phyloP scores from a whole-genome alignment of 225 moss, liverwort and hornwort genomes.

The Pseudisothecium myosuroides region DNA sequence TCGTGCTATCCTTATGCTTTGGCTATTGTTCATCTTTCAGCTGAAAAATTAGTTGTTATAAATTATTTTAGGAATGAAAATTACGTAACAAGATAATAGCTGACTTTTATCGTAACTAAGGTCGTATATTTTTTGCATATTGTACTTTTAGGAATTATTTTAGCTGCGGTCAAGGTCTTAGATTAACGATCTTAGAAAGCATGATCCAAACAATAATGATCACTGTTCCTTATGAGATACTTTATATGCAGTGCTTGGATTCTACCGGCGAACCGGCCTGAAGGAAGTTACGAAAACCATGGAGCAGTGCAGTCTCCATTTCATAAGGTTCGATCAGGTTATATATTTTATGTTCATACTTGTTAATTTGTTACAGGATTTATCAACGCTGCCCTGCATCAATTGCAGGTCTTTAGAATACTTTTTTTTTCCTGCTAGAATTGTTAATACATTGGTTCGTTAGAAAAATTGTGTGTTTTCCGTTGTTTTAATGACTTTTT shows the following conservation, averaged over 20 bases:
- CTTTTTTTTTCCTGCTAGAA: not conserved
- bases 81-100: not conserved
- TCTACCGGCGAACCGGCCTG: slow-evolving; percentile 17
- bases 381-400: not conserved
- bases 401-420: not conserved
- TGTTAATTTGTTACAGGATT: not conserved
- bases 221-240: not conserved
- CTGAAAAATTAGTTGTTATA: not conserved
- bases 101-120: not conserved
- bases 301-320: slow-evolving; percentile 45
- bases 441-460: not conserved
- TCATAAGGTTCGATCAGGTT: slow-evolving; percentile 8
- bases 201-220: not conserved
- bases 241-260: slow-evolving; percentile 42
- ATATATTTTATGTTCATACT: not conserved
- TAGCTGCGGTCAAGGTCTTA: not conserved
- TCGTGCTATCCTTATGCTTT: not conserved
- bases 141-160: not conserved
- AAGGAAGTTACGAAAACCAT: slow-evolving; percentile 32
- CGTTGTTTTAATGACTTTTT: not conserved
- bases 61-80: not conserved
- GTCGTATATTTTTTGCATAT: not conserved
- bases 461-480: not conserved
- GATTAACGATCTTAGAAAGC: not conserved
- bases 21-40: not conserved